Evolutionary conservation across 495 filamentous ascomycete genomes (phyloP).

Genomic region (Aspergillus sclerotioniger): DNA sequence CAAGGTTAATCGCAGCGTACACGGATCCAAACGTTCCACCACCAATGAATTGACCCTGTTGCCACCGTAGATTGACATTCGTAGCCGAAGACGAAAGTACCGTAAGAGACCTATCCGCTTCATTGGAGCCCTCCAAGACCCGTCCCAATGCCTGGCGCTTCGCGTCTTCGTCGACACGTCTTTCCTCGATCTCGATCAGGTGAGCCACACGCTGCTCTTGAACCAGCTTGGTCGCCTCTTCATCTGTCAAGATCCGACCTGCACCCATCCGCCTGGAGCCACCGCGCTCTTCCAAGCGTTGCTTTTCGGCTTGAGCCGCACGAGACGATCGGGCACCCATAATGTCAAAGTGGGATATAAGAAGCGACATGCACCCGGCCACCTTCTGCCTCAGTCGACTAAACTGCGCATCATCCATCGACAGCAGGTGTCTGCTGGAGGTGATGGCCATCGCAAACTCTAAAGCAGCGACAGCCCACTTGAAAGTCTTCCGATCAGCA

Average conservation of each 20-base stretch:
- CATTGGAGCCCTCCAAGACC: slow-evolving; percentile 90
- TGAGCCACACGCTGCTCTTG: slow-evolving; percentile 68
- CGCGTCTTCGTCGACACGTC: slow-evolving; percentile 73
- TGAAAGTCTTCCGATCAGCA: slow-evolving; percentile 92
- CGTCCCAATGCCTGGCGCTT: slow-evolving; percentile 86
- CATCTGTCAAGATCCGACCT: slow-evolving; percentile 75
- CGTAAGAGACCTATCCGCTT: slow-evolving; percentile 91
- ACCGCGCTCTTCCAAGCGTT: slow-evolving; percentile 71
- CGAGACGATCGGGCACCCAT: slow-evolving; percentile 93
- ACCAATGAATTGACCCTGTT: slow-evolving; percentile 95
- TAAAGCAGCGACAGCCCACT: slow-evolving; percentile 91
- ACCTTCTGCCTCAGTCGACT: slow-evolving; percentile 78
- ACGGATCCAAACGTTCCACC: slow-evolving; percentile 97
- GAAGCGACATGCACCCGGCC: slow-evolving; percentile 93
- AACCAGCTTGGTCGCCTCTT: slow-evolving; percentile 73
- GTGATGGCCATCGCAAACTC: slow-evolving; percentile 99
- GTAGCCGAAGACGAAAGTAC: slow-evolving; percentile 90
- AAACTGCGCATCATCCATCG: slow-evolving; percentile 84
- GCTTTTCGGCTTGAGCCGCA: slow-evolving; percentile 87
- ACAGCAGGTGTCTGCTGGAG: slow-evolving; percentile 82
- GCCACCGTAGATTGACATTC: slow-evolving; percentile 93
- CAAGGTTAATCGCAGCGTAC: slow-evolving; percentile 94
- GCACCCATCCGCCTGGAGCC: slow-evolving; percentile 74
- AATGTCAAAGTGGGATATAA: slow-evolving; percentile 98
- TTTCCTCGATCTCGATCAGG: slow-evolving; percentile 72